Evolutionary conservation across 108 stramenopile species (phyloP).

Genomic region (Pseudonitzschia multistriata): DNA sequence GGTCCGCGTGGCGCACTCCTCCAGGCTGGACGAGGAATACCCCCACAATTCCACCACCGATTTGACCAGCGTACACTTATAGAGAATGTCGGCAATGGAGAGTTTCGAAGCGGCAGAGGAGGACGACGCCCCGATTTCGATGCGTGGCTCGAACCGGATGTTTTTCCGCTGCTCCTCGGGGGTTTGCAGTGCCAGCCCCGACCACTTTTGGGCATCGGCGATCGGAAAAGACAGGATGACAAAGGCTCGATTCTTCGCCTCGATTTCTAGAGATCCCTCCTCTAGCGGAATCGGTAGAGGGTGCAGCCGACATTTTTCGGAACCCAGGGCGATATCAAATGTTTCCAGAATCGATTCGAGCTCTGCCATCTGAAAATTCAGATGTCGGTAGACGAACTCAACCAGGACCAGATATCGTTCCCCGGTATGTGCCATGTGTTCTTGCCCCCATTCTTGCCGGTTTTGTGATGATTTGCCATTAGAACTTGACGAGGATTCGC

Average conservation of each 20-base stretch:
- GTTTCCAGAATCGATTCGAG: conserved; percentile 64
- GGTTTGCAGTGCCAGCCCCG: neutral
- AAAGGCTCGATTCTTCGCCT: conserved; percentile 22
- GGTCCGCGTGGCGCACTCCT: conserved; percentile 46
- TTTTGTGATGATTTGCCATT: too few relatives aligned
- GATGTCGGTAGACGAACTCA: conserved; percentile 76
- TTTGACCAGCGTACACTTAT: conserved; percentile 65
- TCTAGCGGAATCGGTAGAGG: conserved; percentile 14
- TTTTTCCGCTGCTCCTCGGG: conserved; percentile 5
- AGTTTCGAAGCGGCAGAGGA: neutral
- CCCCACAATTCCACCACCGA: conserved; percentile 84
- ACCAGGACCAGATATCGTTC: conserved; percentile 61
- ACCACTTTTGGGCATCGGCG: neutral
- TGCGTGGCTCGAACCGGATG: conserved; percentile 3
- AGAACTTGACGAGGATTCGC: too few relatives aligned
- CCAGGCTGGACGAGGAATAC: conserved; percentile 25
- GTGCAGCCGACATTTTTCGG: conserved; percentile 18
- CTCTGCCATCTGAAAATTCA: conserved; percentile 81
- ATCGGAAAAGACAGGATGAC: conserved; percentile 32
- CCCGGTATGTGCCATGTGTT: neutral
- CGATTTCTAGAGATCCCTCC: neutral
- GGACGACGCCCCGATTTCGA: neutral
- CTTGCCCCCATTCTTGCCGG: too few relatives aligned
- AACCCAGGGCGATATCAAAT: conserved; percentile 53
- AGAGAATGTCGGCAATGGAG: conserved; percentile 41